These are phyloP conservation scores for Micromonas commoda DNA, from an alignment of 139 green algal genomes.

Conservation along the genomic window DNA sequence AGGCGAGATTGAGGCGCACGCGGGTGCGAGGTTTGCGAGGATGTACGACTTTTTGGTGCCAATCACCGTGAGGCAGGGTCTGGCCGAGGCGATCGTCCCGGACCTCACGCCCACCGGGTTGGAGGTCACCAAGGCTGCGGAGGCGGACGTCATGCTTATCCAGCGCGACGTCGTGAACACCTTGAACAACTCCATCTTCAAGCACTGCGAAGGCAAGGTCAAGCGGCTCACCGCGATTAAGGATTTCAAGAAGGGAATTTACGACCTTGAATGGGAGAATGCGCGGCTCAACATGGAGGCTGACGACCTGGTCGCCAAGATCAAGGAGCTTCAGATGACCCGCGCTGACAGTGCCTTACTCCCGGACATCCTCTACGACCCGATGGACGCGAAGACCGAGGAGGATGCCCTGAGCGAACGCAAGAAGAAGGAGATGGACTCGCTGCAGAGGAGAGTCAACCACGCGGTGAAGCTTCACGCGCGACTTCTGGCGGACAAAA, in stretches of 20 bases:
- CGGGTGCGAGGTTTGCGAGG: background rate
- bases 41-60: conserved; percentile 44
- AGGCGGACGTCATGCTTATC: conserved; percentile 46
- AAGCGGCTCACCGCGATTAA: conserved; percentile 59
- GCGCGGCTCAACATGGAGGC: conserved; percentile 46
- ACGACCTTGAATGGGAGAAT: conserved; percentile 64
- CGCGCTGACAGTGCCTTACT: conserved; percentile 51
- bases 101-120: conserved; percentile 2
- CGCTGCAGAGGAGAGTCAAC: conserved; percentile 42
- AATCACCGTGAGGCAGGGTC: conserved; percentile 53
- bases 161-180: conserved; percentile 41
- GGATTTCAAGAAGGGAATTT: conserved; percentile 72
- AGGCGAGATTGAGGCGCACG: background rate
- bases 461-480: too few species aligned
- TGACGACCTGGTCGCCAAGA: conserved; percentile 53
- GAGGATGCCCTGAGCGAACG: conserved; percentile 46
- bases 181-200: conserved; percentile 46
- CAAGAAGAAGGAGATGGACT: conserved; percentile 37
- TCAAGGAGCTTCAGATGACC: conserved; percentile 67
- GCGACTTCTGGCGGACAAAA: too few species aligned
- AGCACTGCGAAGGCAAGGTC: conserved; percentile 44
- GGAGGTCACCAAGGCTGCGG: conserved; percentile 23
- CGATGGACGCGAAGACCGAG: conserved; percentile 34
- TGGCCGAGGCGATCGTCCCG: conserved; percentile 7
- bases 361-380: background rate